These are phyloP conservation scores for Gaillardinia entomophila DNA, from an alignment of 805 yeast species.

Conservation along the genomic window DNA sequence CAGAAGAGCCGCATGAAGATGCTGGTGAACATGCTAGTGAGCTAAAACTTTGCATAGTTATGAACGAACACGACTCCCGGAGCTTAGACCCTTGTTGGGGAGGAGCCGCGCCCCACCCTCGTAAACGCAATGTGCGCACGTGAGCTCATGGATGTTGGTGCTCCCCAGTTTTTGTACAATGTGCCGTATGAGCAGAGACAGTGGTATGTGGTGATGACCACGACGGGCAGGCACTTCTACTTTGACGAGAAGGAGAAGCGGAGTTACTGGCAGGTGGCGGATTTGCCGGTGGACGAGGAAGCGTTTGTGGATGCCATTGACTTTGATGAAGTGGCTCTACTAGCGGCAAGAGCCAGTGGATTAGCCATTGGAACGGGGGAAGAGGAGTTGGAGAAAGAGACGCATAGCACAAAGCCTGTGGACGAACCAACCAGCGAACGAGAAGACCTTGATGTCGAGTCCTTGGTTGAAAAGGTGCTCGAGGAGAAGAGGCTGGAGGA, in stretches of 20 bases:
- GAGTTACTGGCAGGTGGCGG: constrained; percentile 31
- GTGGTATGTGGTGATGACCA: constrained; percentile 27
- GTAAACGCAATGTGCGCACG: no score
- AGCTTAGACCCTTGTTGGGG: no score
- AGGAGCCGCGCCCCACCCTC: no score
- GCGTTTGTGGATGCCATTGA: constrained; percentile 17
- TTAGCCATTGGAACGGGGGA: no score
- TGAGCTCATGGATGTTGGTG: constrained; percentile 2
- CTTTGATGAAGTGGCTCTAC: constrained; percentile 22
- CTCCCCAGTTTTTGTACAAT: constrained; percentile 13
- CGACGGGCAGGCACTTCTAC: constrained; percentile 24
- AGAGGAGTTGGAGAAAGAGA: no score
- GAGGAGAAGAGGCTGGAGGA: no score
- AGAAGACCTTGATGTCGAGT: no score
- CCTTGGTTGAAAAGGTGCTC: no score
- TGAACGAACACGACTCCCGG: neutral
- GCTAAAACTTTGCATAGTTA: constrained; percentile 10
- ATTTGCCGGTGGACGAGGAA: constrained; percentile 9
- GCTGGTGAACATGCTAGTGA: constrained; percentile 38
- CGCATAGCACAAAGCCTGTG: no score
- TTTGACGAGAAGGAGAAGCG: constrained; percentile 12
- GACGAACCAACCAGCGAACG: no score
- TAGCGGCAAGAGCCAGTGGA: no score
- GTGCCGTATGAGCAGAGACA: constrained; percentile 9
- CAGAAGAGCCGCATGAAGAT: constrained; percentile 30